Conservation (phyloP, 768 basidiomycete species). For the Sarcodon aspratus region DNA sequence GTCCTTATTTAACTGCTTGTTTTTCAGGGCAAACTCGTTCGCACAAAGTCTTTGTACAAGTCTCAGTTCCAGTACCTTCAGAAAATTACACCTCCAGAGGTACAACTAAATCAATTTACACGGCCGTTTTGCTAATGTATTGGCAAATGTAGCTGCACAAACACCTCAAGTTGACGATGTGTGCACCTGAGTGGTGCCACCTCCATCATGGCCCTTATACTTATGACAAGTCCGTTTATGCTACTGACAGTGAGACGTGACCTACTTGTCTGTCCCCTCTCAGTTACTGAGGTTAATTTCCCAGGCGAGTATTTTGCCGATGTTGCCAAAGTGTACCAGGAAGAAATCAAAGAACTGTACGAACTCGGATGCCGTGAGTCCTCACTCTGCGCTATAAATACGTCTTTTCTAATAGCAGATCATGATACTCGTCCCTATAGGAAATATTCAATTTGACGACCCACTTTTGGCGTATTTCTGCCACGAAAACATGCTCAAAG, state of each 20-base stretch:
- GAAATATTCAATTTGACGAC: conserved; percentile 34
- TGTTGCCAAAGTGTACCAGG: conserved; percentile 32
- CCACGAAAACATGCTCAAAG: conserved; percentile 37
- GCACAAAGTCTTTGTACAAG: conserved; percentile 49
- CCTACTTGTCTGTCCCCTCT: conserved; percentile 8
- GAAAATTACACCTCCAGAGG: conserved; percentile 42
- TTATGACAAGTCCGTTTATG: conserved; percentile 48
- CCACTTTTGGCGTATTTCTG: conserved; percentile 55
- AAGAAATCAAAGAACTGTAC: conserved; percentile 34
- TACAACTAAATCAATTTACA: conserved; percentile 10
- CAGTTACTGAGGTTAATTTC: conserved; percentile 12
- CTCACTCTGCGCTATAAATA: too few relatives aligned
- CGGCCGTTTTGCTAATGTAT: not conserved
- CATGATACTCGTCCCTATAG: too few relatives aligned
- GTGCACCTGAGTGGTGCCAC: conserved; percentile 64
- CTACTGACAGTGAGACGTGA: conserved; percentile 34
- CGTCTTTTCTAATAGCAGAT: too few relatives aligned
- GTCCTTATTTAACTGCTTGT: conserved; percentile 3
- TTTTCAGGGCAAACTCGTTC: conserved; percentile 48
- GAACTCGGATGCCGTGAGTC: conserved; percentile 22
- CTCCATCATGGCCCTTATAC: conserved; percentile 55
- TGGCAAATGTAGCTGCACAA: conserved; percentile 37
- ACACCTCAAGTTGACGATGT: conserved; percentile 61
- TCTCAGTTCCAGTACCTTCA: conserved; percentile 55
- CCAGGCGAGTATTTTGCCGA: conserved; percentile 37